Percentiles rank a stretch among this genome's conserved stretches.
Evolutionary conservation across 352 stramenopile species (phyloP).

Genomic region (Phytophthora palmivora): DNA sequence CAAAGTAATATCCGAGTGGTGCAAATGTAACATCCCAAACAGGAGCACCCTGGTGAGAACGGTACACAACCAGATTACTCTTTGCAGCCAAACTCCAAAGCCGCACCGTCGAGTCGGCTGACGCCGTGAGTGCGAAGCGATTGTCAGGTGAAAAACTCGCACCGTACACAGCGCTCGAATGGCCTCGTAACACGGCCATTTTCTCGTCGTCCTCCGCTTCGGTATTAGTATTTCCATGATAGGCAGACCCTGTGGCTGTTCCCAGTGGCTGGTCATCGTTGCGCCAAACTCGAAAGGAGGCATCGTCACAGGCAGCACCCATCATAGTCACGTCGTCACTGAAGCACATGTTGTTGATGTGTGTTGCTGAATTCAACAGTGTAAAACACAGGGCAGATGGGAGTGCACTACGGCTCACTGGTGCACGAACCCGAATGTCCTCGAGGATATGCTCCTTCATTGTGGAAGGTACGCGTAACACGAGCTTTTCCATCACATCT

Average conservation of each 20-base stretch:
- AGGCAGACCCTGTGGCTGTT: constrained; percentile 65
- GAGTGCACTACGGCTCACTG: constrained; percentile 57
- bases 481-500: constrained; percentile 82
- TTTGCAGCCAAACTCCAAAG: constrained; percentile 88
- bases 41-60: constrained; percentile 72
- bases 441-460: constrained; percentile 78
- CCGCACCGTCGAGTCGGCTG: constrained; percentile 80
- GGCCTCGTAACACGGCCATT: constrained; percentile 72
- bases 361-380: constrained; percentile 75
- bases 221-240: constrained; percentile 50
- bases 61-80: constrained; percentile 81
- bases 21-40: constrained; percentile 94
- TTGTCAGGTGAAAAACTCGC: constrained; percentile 88
- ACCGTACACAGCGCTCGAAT: constrained; percentile 87
- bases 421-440: constrained; percentile 60
- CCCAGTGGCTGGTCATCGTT: constrained; percentile 83
- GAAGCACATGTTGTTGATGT: constrained; percentile 87
- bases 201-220: constrained; percentile 78
- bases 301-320: constrained; percentile 73
- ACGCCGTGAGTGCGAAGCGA: constrained; percentile 83
- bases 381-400: constrained; percentile 84
- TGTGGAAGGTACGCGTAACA: constrained; percentile 67
- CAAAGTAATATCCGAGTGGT: constrained; percentile 95
- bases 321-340: constrained; percentile 83
- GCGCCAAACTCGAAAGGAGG: constrained; percentile 82